These are phyloP conservation scores for Ogataea nonfermentans DNA, from an alignment of 805 yeast genomes.

Conservation along the genomic window DNA sequence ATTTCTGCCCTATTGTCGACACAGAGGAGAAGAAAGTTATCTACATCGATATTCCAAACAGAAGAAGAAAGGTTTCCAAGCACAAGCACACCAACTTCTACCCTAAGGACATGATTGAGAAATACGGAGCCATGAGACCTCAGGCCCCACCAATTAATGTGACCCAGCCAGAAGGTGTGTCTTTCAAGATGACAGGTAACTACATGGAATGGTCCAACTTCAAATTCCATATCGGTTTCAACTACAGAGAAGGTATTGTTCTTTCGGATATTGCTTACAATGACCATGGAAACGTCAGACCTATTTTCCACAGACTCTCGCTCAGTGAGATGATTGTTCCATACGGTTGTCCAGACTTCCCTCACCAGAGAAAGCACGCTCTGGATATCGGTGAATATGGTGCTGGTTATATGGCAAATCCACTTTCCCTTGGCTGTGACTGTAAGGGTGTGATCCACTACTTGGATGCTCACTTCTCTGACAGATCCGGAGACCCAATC, in stretches of 20 bases:
- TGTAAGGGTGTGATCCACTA: constrained; percentile 85
- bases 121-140: constrained; percentile 62
- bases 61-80: constrained; percentile 70
- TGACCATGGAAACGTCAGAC: constrained; percentile 71
- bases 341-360: constrained; percentile 74
- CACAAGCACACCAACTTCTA: constrained; percentile 69
- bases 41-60: constrained; percentile 70
- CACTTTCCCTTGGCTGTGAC: constrained; percentile 75
- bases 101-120: constrained; percentile 59
- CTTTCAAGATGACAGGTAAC: constrained; percentile 68
- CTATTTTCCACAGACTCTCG: constrained; percentile 76
- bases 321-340: constrained; percentile 84
- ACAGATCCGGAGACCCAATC: constrained; percentile 64
- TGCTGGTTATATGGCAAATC: constrained; percentile 83
- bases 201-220: constrained; percentile 76
- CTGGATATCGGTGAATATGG: constrained; percentile 87
- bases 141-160: constrained; percentile 66
- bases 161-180: constrained; percentile 81
- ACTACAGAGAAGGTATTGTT: constrained; percentile 83
- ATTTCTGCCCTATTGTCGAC: constrained; percentile 80
- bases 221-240: constrained; percentile 77
- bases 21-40: constrained; percentile 67
- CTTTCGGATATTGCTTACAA: constrained; percentile 70
- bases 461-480: constrained; percentile 73
- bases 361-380: constrained; percentile 84